Conservation (phyloP, 345 rosid species). For the Citrus trifoliata region DNA sequence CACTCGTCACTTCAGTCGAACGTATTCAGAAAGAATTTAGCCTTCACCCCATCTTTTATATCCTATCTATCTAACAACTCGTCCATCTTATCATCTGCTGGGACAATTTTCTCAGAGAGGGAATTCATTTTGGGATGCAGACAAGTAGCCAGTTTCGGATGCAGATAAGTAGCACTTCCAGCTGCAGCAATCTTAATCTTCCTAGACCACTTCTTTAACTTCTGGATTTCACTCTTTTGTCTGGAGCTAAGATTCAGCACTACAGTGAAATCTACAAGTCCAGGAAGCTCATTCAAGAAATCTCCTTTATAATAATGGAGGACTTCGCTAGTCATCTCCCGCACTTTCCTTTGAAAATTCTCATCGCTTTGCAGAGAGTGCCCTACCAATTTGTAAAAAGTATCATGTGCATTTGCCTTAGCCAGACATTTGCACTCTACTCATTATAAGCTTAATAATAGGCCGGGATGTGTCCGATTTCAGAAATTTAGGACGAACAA, state of each 20-base stretch:
- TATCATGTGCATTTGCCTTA: constrained; percentile 37
- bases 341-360: constrained; percentile 52
- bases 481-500: constrained; percentile 85
- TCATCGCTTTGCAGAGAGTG: constrained; percentile 50
- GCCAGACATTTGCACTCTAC: constrained; percentile 49
- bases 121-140: constrained; percentile 57
- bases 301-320: constrained; percentile 92
- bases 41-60: constrained; percentile 69
- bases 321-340: constrained; percentile 72
- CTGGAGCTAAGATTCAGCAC: constrained; percentile 53
- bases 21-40: constrained; percentile 70
- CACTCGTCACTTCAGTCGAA: constrained; percentile 45
- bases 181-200: constrained; percentile 62
- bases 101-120: constrained; percentile 26
- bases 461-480: constrained; percentile 41
- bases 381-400: constrained; percentile 70
- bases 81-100: constrained; percentile 54
- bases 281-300: constrained; percentile 79
- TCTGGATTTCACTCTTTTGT: constrained; percentile 52
- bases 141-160: constrained; percentile 57
- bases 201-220: constrained; percentile 30
- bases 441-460: constrained; percentile 53
- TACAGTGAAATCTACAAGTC: constrained; percentile 73
- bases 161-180: constrained; percentile 68
- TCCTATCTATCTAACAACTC: constrained; percentile 39